These are phyloP conservation scores for Effrenium voratum DNA, from an alignment of 73 alveolate species.

Conservation along the genomic window DNA sequence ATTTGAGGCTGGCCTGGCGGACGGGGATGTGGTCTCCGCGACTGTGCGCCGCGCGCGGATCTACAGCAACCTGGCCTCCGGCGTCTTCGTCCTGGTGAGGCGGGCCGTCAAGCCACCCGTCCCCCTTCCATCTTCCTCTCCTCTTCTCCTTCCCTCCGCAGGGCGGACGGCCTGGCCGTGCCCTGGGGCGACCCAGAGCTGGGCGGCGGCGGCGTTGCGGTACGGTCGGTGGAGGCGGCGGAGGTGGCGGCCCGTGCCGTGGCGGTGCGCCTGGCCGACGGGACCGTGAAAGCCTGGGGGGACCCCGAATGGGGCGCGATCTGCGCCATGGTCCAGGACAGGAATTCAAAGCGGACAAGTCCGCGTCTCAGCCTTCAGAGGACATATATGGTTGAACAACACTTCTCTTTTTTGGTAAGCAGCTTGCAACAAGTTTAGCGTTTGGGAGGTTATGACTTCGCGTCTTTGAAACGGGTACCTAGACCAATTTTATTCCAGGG, in stretches of 20 bases:
- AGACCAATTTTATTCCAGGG: too few species aligned
- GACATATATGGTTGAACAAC: too few species aligned
- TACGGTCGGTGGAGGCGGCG: not conserved
- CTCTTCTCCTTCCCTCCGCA: not conserved
- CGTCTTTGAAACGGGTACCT: too few species aligned
- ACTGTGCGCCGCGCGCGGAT: conserved; percentile 47
- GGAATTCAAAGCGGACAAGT: too few species aligned
- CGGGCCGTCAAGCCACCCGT: not conserved
- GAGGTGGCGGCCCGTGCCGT: not conserved
- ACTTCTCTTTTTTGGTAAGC: too few species aligned
- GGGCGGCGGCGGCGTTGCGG: not conserved
- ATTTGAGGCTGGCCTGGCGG: conserved; percentile 27
- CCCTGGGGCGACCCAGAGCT: not conserved
- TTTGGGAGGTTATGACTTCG: too few species aligned
- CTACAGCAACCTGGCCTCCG: conserved; percentile 17
- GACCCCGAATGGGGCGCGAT: not conserved
- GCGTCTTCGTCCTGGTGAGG: not conserved
- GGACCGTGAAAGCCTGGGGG: conserved; percentile 26
- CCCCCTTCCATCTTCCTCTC: not conserved
- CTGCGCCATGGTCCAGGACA: too few species aligned
- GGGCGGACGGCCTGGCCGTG: not conserved
- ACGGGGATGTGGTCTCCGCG: conserved; percentile 35
- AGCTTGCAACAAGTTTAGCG: too few species aligned
- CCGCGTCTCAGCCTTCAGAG: too few species aligned
- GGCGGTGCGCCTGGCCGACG: conserved; percentile 42